A percentile compares a stretch with the other conserved stretches of the same genome.
phyloP scores from a whole-genome alignment of 2,329 filamentous ascomycete genomes.

The Nemania serpens region DNA sequence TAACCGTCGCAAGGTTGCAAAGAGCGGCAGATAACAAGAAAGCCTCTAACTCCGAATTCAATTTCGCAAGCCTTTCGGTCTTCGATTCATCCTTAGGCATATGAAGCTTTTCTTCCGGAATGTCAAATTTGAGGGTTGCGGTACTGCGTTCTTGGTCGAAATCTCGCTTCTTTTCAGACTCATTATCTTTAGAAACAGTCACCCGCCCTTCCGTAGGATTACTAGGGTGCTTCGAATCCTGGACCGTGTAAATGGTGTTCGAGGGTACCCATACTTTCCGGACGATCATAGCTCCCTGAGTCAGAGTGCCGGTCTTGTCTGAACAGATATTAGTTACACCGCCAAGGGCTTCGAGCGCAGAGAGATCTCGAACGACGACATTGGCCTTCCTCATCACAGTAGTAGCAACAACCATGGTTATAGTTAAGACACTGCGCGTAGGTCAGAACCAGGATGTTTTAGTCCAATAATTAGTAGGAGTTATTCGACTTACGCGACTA shows the following conservation, averaged over 20 bases:
- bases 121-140: constrained; percentile 64
- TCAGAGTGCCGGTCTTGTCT: constrained; percentile 74
- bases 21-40: constrained; percentile 63
- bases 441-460: constrained; percentile 13
- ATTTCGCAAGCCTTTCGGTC: constrained; percentile 43
- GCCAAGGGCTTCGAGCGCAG: constrained; percentile 70
- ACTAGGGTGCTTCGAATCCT: constrained; percentile 62
- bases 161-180: constrained; percentile 53
- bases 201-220: constrained; percentile 65
- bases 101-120: constrained; percentile 61
- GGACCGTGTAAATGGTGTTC: constrained; percentile 62
- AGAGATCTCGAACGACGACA: constrained; percentile 68
- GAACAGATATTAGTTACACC: constrained; percentile 75
- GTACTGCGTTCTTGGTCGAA: constrained; percentile 64
- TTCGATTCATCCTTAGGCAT: constrained; percentile 43
- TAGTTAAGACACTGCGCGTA: constrained; percentile 60
- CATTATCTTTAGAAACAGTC: constrained; percentile 49
- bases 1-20: constrained; percentile 67
- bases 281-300: constrained; percentile 72
- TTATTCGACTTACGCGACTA: constrained; percentile 58
- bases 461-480: constrained; percentile 22
- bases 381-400: constrained; percentile 68
- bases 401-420: constrained; percentile 70
- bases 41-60: constrained; percentile 55
- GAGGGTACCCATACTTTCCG: constrained; percentile 68